phyloP scores from a whole-genome alignment of 768 basidiomycete genomes.

The Psilocybe tampanensis region DNA sequence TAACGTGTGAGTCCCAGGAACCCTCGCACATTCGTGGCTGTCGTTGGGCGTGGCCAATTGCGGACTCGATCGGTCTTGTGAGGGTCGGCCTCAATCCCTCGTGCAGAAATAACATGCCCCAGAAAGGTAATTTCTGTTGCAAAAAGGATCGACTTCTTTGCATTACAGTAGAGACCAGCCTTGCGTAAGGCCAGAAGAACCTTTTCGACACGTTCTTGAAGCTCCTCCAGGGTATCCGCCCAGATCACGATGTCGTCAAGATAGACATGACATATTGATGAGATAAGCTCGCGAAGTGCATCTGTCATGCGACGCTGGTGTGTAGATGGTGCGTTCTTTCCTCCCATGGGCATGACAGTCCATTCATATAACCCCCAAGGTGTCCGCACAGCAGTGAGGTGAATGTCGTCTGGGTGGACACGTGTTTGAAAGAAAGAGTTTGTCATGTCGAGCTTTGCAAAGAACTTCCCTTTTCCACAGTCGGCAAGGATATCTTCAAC shows the following conservation, averaged over 20 bases:
- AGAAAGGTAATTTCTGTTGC: conserved; percentile 27
- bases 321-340: conserved; percentile 31
- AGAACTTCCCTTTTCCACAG: too few relatives aligned
- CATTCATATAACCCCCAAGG: conserved; percentile 36
- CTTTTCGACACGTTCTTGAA: conserved; percentile 22
- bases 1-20: conserved; percentile 17
- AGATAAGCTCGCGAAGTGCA: conserved; percentile 34
- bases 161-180: neutral
- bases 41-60: conserved; percentile 26
- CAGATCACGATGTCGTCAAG: conserved; percentile 47
- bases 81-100: conserved; percentile 27
- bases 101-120: conserved; percentile 37
- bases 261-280: conserved; percentile 33
- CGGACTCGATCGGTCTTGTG: conserved; percentile 26
- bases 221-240: conserved; percentile 37
- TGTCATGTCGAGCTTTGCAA: neutral
- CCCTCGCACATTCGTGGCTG: conserved; percentile 6
- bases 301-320: conserved; percentile 30
- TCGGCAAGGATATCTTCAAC: too few relatives aligned
- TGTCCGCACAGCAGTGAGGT: conserved; percentile 17
- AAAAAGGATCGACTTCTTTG: conserved; percentile 12
- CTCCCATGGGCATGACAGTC: conserved; percentile 39
- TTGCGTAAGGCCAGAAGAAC: conserved; percentile 25
- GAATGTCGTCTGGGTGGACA: neutral
- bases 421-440: neutral